A percentile compares a stretch with the other conserved stretches of the same genome.
Conservation (phyloP, 2,329 filamentous ascomycete genomes). For the Cadophora sp. region DNA sequence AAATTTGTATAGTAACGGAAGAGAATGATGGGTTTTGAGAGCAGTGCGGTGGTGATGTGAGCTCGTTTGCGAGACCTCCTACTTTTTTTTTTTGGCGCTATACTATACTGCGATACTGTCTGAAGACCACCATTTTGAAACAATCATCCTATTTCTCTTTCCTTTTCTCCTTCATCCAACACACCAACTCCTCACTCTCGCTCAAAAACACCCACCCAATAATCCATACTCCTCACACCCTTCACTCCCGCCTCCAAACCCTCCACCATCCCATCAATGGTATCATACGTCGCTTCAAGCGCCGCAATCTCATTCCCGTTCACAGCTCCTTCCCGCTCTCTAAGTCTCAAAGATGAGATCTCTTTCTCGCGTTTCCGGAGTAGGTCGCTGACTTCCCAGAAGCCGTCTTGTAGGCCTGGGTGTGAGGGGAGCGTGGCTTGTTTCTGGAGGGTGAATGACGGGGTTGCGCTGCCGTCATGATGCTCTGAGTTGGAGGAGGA, state of each 20-base stretch:
- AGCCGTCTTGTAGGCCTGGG: conserved; percentile 51
- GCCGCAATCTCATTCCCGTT: conserved; percentile 43
- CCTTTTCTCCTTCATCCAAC: background rate
- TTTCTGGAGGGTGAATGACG: conserved; percentile 28
- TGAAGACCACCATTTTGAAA: too few relatives aligned
- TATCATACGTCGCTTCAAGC: conserved; percentile 39
- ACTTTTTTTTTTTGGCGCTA: too few relatives aligned
- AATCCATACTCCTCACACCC: conserved; percentile 51
- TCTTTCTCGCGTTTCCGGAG: conserved; percentile 42
- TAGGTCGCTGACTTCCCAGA: conserved; percentile 52
- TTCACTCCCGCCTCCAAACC: conserved; percentile 38
- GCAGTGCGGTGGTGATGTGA: too few relatives aligned
- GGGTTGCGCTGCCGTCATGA: too few relatives aligned
- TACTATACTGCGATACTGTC: too few relatives aligned
- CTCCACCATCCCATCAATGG: conserved; percentile 24
- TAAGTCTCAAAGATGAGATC: conserved; percentile 42
- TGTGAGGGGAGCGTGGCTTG: conserved; percentile 50
- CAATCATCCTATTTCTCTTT: background rate
- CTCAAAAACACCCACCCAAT: conserved; percentile 45
- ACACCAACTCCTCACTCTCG: background rate
- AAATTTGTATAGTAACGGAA: too few relatives aligned
- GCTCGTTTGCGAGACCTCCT: too few relatives aligned
- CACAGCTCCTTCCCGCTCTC: conserved; percentile 18
- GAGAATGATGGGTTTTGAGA: too few relatives aligned
- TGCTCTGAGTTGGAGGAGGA: too few relatives aligned